A percentile compares a stretch with the other conserved stretches of the same genome.
These are phyloP conservation scores for Babesia microti DNA, from an alignment of 169 alveolate species.

Conservation along the genomic window DNA sequence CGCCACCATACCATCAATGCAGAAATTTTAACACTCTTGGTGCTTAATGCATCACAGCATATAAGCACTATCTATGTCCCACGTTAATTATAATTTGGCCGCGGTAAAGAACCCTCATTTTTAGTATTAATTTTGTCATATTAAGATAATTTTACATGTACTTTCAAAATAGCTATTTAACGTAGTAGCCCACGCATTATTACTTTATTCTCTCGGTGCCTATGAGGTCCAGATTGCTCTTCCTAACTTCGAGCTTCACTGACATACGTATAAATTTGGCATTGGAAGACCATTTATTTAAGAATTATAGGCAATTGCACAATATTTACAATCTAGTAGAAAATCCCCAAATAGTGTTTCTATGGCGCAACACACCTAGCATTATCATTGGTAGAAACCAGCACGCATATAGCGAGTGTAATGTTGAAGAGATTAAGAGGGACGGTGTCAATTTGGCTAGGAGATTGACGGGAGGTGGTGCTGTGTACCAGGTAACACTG, in stretches of 20 bases:
- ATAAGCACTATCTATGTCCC: too few species aligned
- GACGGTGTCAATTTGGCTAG: conserved; percentile 77
- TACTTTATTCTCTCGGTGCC: too few species aligned
- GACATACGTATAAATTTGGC: conserved; percentile 60
- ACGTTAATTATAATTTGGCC: too few species aligned
- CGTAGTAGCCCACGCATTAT: conserved; percentile 5
- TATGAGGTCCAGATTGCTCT: conserved; percentile 4
- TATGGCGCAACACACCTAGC: conserved; percentile 82
- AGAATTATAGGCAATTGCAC: conserved; percentile 20
- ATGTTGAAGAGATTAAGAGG: conserved; percentile 61
- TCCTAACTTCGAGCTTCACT: conserved; percentile 42
- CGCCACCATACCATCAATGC: too few species aligned
- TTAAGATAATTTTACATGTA: not conserved
- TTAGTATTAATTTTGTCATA: conserved; percentile 1
- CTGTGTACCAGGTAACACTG: conserved; percentile 77
- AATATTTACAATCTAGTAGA: conserved; percentile 17
- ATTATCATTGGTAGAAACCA: conserved; percentile 86
- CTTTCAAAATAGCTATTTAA: conserved; percentile 1
- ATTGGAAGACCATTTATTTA: conserved; percentile 47
- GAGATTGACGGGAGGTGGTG: conserved; percentile 91
- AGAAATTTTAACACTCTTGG: too few species aligned
- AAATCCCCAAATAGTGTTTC: conserved; percentile 68
- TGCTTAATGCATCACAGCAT: too few species aligned
- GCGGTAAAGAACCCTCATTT: too few species aligned
- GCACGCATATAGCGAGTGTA: conserved; percentile 88